Evolutionary conservation across 495 filamentous ascomycete species (phyloP).

Genomic region (Jackrogersella minutella): DNA sequence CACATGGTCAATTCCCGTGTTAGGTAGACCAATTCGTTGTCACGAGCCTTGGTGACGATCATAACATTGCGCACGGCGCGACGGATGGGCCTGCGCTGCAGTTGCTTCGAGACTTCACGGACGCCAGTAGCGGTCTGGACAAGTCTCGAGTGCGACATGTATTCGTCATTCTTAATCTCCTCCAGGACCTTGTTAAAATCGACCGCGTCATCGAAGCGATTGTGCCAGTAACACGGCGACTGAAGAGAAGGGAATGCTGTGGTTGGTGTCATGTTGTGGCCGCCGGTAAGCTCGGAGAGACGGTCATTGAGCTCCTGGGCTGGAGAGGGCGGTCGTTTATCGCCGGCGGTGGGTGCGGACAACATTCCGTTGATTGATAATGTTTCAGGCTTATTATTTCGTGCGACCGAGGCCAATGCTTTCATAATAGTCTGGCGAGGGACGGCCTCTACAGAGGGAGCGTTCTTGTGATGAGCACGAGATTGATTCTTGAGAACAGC

Average conservation of each 20-base stretch:
- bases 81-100: slow-evolving; percentile 87
- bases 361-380: slow-evolving; percentile 64
- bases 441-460: slow-evolving; percentile 73
- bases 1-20: slow-evolving; percentile 87
- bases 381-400: slow-evolving; percentile 64
- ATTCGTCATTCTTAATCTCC: slow-evolving; percentile 90
- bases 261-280: slow-evolving; percentile 60
- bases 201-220: slow-evolving; percentile 93
- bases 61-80: slow-evolving; percentile 89
- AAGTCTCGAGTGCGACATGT: slow-evolving; percentile 87
- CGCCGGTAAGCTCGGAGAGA: slow-evolving; percentile 66
- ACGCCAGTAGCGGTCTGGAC: slow-evolving; percentile 95
- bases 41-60: slow-evolving; percentile 95
- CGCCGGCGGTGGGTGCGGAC: slow-evolving; percentile 51
- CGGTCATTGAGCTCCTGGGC: slow-evolving; percentile 72
- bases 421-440: slow-evolving; percentile 89
- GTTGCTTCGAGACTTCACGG: slow-evolving; percentile 90
- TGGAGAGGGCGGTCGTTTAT: slow-evolving; percentile 56
- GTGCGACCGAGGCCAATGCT: slow-evolving; percentile 78
- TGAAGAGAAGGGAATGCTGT: slow-evolving; percentile 74
- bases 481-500: slow-evolving; percentile 39
- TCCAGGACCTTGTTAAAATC: slow-evolving; percentile 95
- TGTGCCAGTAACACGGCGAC: slow-evolving; percentile 97
- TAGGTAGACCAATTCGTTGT: slow-evolving; percentile 84
- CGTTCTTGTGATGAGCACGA: slow-evolving; percentile 65